Evolutionary conservation across 768 basidiomycete species (phyloP).

Genomic region (Hebeloma cylindrosporum): DNA sequence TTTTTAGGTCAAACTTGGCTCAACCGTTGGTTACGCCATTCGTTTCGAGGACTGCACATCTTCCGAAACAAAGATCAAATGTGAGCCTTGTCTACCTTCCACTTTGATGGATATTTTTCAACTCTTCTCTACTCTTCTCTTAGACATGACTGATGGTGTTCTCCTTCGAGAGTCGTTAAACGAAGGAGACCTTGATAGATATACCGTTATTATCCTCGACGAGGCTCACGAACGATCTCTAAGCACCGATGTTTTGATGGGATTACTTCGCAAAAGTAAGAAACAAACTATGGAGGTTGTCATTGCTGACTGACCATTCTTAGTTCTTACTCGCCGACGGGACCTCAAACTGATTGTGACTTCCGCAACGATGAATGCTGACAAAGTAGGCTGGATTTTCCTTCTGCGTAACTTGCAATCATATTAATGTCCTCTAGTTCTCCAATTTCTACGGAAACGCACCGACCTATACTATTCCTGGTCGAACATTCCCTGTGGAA

Average conservation of each 20-base stretch:
- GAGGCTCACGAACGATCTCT: slow-evolving; percentile 98
- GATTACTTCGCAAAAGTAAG: slow-evolving; percentile 88
- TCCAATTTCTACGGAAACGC: slow-evolving; percentile 95
- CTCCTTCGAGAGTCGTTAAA: slow-evolving; percentile 97
- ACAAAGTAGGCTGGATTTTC: slow-evolving; percentile 62
- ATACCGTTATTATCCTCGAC: slow-evolving; percentile 97
- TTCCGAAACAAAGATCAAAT: slow-evolving; percentile 94
- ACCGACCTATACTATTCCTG: slow-evolving; percentile 87
- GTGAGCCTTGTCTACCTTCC: slow-evolving; percentile 58
- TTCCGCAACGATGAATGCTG: slow-evolving; percentile 99
- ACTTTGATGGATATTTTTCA: background rate
- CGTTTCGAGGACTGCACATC: slow-evolving; percentile 98
- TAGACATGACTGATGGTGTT: slow-evolving; percentile 99
- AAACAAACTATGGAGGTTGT: slow-evolving; percentile 5
- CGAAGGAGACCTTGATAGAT: slow-evolving; percentile 96
- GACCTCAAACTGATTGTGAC: slow-evolving; percentile 97
- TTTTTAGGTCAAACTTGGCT: slow-evolving; percentile 79
- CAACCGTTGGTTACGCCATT: slow-evolving; percentile 93
- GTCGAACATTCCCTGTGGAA: slow-evolving; percentile 96
- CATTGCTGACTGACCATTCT: background rate
- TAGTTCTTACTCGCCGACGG: slow-evolving; percentile 83
- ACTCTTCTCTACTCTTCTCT: slow-evolving; percentile 3
- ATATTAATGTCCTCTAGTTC: slow-evolving; percentile 54
- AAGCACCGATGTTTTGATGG: slow-evolving; percentile 98
- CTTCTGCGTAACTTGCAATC: background rate